phyloP scores from a whole-genome alignment of 805 yeast genomes.

The Peterozyma xylosa region DNA sequence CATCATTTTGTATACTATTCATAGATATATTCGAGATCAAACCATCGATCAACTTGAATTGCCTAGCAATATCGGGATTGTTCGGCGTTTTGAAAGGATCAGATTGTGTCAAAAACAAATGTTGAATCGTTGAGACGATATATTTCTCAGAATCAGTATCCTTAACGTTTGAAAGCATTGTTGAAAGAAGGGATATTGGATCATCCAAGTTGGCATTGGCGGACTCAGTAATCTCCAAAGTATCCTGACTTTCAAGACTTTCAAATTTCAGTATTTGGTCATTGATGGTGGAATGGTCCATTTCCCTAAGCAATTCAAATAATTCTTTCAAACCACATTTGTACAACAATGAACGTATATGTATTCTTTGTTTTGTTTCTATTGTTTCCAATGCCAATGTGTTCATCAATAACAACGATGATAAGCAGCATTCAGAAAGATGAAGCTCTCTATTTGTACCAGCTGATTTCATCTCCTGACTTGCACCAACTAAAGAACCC shows the following conservation, averaged over 20 bases:
- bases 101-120: slow-evolving; percentile 42
- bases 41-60: slow-evolving; percentile 48
- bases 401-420: slow-evolving; percentile 42
- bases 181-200: slow-evolving; percentile 61
- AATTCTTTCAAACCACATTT: slow-evolving; percentile 33
- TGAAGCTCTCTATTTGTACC: slow-evolving; percentile 54
- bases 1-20: slow-evolving; percentile 40
- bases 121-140: slow-evolving; percentile 59
- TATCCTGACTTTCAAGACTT: slow-evolving; percentile 29
- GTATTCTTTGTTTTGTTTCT: slow-evolving; percentile 32
- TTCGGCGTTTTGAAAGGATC: slow-evolving; percentile 41
- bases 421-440: slow-evolving; percentile 45
- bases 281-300: slow-evolving; percentile 32
- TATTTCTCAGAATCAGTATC: slow-evolving; percentile 54
- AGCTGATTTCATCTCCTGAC: slow-evolving; percentile 61
- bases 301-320: slow-evolving; percentile 26
- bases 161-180: slow-evolving; percentile 49
- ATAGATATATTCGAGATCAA: slow-evolving; percentile 47
- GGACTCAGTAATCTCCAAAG: slow-evolving; percentile 27
- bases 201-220: slow-evolving; percentile 54
- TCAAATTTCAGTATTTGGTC: slow-evolving; percentile 33
- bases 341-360: slow-evolving; percentile 35
- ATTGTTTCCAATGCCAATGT: slow-evolving; percentile 35
- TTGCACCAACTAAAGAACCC: slow-evolving; percentile 91
- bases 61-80: slow-evolving; percentile 35